phyloP scores from a whole-genome alignment of 2,329 filamentous ascomycete species.

The Cercospora beticola region DNA sequence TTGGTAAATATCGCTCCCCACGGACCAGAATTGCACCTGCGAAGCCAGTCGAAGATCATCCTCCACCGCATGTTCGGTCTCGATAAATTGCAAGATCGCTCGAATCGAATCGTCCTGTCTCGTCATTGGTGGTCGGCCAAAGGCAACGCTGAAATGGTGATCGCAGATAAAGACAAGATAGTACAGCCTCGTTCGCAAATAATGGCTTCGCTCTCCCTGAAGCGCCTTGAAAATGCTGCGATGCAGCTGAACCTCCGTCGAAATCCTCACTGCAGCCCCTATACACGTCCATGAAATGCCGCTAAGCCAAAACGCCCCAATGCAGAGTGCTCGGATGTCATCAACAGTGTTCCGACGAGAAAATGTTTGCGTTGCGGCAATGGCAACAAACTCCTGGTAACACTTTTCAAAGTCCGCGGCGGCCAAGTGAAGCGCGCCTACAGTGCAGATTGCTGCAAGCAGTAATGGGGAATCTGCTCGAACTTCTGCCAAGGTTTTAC shows the following conservation, averaged over 20 bases:
- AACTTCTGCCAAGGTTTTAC: conserved; percentile 31
- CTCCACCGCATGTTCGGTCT: conserved; percentile 36
- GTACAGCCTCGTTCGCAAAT: conserved; percentile 41
- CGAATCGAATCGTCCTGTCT: conserved; percentile 37
- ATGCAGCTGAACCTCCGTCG: conserved; percentile 43
- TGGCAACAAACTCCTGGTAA: conserved; percentile 35
- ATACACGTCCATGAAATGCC: conserved; percentile 37
- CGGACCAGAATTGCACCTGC: conserved; percentile 33
- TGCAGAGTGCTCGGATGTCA: conserved; percentile 38
- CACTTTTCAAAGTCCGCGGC: conserved; percentile 33
- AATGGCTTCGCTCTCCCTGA: conserved; percentile 35
- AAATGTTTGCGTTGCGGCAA: conserved; percentile 34
- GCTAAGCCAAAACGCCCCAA: conserved; percentile 44
- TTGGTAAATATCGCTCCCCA: conserved; percentile 32
- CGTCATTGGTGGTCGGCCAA: conserved; percentile 42
- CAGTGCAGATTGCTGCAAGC: conserved; percentile 39
- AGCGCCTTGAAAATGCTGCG: conserved; percentile 40
- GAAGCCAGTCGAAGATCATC: conserved; percentile 32
- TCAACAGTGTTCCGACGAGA: conserved; percentile 32
- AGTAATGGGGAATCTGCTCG: conserved; percentile 37
- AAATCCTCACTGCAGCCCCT: conserved; percentile 40
- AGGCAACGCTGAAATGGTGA: conserved; percentile 42
- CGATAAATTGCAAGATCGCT: conserved; percentile 35
- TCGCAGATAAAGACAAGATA: conserved; percentile 44
- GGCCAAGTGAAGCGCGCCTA: conserved; percentile 36